A percentile compares a stretch with the other conserved stretches of the same genome.
phyloP scores from a whole-genome alignment of 2,329 filamentous ascomycete genomes.

The Aureobasidium melanogenum region DNA sequence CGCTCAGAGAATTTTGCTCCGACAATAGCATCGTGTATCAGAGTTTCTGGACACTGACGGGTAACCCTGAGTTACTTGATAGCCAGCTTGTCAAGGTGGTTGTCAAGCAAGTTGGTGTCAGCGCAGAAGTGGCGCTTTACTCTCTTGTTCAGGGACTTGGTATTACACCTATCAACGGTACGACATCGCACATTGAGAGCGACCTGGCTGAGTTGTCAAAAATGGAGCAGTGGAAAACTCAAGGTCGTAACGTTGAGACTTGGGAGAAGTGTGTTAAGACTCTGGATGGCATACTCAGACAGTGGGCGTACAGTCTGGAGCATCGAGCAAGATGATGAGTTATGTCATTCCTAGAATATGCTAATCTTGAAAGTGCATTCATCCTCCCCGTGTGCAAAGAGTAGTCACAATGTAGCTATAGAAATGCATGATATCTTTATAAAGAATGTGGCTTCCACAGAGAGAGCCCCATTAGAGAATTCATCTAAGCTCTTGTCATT shows the following conservation, averaged over 20 bases:
- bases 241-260: neutral
- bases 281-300: neutral
- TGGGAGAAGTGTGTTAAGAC: neutral
- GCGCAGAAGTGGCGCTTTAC: slow-evolving; percentile 44
- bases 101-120: slow-evolving; percentile 34
- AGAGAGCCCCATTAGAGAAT: no score
- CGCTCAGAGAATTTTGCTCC: slow-evolving; percentile 49
- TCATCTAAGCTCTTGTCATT: no score
- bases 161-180: slow-evolving; percentile 48
- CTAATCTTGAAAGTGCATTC: neutral
- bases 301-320: neutral
- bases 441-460: no score
- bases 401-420: no score
- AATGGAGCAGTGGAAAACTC: neutral
- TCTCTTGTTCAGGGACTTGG: slow-evolving; percentile 46
- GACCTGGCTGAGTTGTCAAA: neutral
- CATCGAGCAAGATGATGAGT: neutral
- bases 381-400: no score
- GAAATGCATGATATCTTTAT: neutral
- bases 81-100: slow-evolving; percentile 43
- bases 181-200: slow-evolving; percentile 30
- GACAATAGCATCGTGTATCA: slow-evolving; percentile 48
- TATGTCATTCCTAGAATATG: neutral
- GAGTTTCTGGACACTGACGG: slow-evolving; percentile 54
- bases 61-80: slow-evolving; percentile 44